Base-by-base conservation (phyloP, 352 stramenopile species). In the Blastocystis sp. region DNA sequence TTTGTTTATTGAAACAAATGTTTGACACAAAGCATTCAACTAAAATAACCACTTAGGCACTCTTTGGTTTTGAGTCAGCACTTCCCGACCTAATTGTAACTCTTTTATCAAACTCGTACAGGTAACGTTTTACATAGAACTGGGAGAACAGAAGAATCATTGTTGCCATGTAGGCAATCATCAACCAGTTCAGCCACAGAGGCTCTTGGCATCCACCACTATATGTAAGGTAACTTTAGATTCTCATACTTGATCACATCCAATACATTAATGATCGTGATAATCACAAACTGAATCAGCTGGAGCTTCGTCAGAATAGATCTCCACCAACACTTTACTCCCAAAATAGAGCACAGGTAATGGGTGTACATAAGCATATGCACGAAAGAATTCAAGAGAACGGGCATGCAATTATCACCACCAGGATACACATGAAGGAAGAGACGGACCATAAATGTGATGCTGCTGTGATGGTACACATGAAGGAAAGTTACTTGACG, bases 321-420 rank as follows among this genome's bases (percentile, higher is more conserved):
- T 86, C 75, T 80, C 75, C 75, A 86, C 75, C 75, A 86, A 51
- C 57, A 71, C 42, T 86, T 86, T 24, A 86, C 35, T 24, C 61
- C 61, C 37, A 86, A 29, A n/a, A 86, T 57, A 2, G 75, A 71
- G 61, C 75, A 86, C 42, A 86, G n/a, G 46, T 86, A 86, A 39
- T 86, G 75, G 43, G 75, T 69, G 54, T 86, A 86, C 75, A 86
- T 86, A 24, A 86, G 75, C 57, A 86, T 75, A 51, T 86, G 75
- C 4, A 86, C 51, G 7, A 86, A 86, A 19, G 57, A 75, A 39
- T 86, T 86, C 57, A 86, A 51, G 7, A 86, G 39, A 54, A 86
- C 61, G 14, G 75, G 37, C 27, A 86, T 27, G 27, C 57, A 75
- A 51, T 86, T 86, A 42, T 86, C 75, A 42, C 75, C 75, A 21